Percentiles rank a stretch among this genome's conserved stretches.
Evolutionary conservation across 495 filamentous ascomycete species (phyloP).

Genomic region (Lichina pygmaea): DNA sequence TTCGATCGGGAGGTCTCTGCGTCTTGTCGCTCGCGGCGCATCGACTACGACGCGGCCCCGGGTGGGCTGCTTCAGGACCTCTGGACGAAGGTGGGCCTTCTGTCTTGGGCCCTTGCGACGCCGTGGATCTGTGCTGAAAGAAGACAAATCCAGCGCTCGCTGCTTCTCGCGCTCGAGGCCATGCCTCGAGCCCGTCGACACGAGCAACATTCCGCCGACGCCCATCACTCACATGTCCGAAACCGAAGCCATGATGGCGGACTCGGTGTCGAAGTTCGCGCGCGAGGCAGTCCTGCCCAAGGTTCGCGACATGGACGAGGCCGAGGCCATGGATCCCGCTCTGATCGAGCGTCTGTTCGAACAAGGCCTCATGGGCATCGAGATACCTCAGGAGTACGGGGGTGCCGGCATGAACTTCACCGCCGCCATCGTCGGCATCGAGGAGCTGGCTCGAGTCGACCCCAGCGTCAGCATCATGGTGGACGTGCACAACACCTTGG

Average conservation of each 20-base stretch:
- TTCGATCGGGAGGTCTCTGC: too few species aligned
- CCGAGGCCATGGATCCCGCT: slow-evolving; percentile 70
- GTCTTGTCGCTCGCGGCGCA: too few species aligned
- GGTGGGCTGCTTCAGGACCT: too few species aligned
- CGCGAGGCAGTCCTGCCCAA: slow-evolving; percentile 70
- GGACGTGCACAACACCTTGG: slow-evolving; percentile 93
- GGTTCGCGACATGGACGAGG: slow-evolving; percentile 93
- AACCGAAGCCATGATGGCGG: slow-evolving; percentile 65
- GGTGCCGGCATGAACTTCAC: slow-evolving; percentile 99
- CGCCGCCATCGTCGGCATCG: slow-evolving; percentile 79
- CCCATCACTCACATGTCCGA: slow-evolving; percentile 87
- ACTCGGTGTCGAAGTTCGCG: slow-evolving; percentile 77
- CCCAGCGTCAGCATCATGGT: slow-evolving; percentile 82
- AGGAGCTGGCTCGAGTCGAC: slow-evolving; percentile 85
- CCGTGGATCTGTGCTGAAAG: too few species aligned
- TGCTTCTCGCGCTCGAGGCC: not conserved
- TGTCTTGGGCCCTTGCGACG: too few species aligned
- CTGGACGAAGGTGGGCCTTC: too few species aligned
- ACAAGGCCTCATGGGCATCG: slow-evolving; percentile 90
- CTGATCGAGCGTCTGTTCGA: slow-evolving; percentile 87
- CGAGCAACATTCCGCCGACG: slow-evolving; percentile 41
- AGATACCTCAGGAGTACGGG: slow-evolving; percentile 91
- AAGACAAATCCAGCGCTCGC: not conserved
- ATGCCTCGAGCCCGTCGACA: slow-evolving; percentile 2
- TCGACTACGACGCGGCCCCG: too few species aligned